These are phyloP conservation scores for Phanerochaete carnosa DNA, from an alignment of 768 basidiomycete species.

Conservation along the genomic window DNA sequence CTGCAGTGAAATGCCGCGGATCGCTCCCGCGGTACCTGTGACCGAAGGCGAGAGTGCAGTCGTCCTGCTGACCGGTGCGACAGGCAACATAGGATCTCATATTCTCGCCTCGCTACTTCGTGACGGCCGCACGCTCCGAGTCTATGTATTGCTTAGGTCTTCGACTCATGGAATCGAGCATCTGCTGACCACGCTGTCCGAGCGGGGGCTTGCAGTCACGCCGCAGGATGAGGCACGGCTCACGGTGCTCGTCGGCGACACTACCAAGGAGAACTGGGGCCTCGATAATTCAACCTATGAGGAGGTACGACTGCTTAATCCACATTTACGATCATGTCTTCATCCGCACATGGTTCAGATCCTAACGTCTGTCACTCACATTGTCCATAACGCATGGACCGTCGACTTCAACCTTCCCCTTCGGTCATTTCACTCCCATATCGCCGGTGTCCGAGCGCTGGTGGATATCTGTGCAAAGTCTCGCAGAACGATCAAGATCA, in stretches of 20 bases:
- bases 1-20: neutral
- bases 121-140: neutral
- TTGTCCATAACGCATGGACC: constrained; percentile 31
- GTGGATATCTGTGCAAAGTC: constrained; percentile 30
- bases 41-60: neutral
- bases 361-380: neutral
- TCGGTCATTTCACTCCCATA: constrained; percentile 23
- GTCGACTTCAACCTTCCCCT: constrained; percentile 35
- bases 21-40: neutral
- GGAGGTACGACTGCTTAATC: constrained; percentile 2
- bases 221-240: neutral
- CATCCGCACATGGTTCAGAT: neutral
- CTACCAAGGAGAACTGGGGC: neutral
- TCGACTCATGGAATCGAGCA: neutral
- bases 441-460: constrained; percentile 30
- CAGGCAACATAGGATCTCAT: constrained; percentile 11
- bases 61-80: constrained; percentile 10
- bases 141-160: constrained; percentile 1
- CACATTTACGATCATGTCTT: too few relatives aligned
- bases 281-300: neutral
- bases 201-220: neutral
- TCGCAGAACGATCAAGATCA: constrained; percentile 19
- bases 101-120: constrained; percentile 2
- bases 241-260: neutral
- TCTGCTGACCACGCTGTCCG: neutral